Base-by-base conservation (phyloP, 1,139 yeast species). In the Diutina catenulata region DNA sequence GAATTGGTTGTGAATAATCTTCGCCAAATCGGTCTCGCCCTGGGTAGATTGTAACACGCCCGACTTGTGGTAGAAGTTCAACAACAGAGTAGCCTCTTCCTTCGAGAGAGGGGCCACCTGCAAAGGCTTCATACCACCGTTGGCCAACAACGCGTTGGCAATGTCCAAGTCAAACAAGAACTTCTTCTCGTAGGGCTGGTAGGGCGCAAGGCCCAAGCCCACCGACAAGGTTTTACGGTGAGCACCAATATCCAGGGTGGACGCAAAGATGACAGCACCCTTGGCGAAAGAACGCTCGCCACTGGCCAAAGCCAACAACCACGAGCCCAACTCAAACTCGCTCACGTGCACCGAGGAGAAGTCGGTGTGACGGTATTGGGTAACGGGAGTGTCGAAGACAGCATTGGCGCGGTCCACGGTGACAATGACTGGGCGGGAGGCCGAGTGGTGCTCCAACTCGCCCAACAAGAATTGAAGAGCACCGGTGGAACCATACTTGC, bases 381-480 rank as follows among this genome's bases (percentile, higher is more conserved):
- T 74, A 39, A 59, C 56, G 9, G 82, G 67, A 29, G 60, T 52
- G 39, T 76, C 72, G 16, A 78, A 58, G 41, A 86, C 58, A 1
- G 78, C 75, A 43, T 86, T 79, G 50, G 86, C 68, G 52, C 83
- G 78, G 53, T 88, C 97, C 37, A 86, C 64, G 5, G 94, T 68
- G 37, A 86, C 62, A 39, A 77, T 60, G 4, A 86, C 80, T 1
- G 94, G 91, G 29, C 64, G 51, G 7, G 51, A 43, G 14, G 56
- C 46, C 38, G 76, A 71, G 33, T 57, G 56, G 23, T 68, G 55
- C 37, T 77, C 43, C 40, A 67, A 59, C 55, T 80, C 84, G 3
- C 64, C 58, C 11, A 81, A 52, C 23, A 84, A 60, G 39, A 70
- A 70, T 41, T 66, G 65, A 49, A 82, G 73, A 14, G 68, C 64